Evolutionary conservation across 495 filamentous ascomycete species (phyloP).

Genomic region (Achaetomiella virescens): DNA sequence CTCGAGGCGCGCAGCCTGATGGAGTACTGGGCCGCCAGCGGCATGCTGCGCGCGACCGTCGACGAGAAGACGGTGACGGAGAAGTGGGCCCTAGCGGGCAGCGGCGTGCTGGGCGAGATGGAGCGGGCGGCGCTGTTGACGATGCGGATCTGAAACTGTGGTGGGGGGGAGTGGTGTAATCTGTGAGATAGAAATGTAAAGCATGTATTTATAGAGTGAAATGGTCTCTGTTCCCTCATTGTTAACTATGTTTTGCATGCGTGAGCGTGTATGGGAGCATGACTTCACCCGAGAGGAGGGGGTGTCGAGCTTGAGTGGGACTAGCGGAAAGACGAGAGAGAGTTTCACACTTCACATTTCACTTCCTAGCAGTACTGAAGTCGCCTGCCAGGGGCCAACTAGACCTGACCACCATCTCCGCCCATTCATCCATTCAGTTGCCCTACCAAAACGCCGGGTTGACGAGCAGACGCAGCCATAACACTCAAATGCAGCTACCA

Average conservation of each 20-base stretch:
- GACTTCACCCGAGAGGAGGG: too few species aligned
- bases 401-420: background rate
- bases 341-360: background rate
- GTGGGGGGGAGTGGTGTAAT: background rate
- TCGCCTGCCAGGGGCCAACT: background rate
- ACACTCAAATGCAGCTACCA: background rate
- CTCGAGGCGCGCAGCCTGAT: conserved; percentile 71
- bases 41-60: conserved; percentile 62
- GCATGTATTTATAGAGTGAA: conserved; percentile 14
- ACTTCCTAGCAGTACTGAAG: background rate
- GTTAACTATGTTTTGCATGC: too few species aligned
- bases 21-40: conserved; percentile 91
- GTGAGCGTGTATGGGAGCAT: too few species aligned
- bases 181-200: conserved; percentile 1
- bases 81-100: conserved; percentile 77
- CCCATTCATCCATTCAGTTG: background rate
- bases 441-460: conserved; percentile 4
- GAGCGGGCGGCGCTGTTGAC: conserved; percentile 56
- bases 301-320: too few species aligned
- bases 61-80: conserved; percentile 70
- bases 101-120: conserved; percentile 80
- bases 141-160: conserved; percentile 23
- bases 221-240: too few species aligned
- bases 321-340: too few species aligned
- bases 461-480: background rate